Conservation (phyloP, 257 asterid genomes). For the Orobanche coerulescens region DNA sequence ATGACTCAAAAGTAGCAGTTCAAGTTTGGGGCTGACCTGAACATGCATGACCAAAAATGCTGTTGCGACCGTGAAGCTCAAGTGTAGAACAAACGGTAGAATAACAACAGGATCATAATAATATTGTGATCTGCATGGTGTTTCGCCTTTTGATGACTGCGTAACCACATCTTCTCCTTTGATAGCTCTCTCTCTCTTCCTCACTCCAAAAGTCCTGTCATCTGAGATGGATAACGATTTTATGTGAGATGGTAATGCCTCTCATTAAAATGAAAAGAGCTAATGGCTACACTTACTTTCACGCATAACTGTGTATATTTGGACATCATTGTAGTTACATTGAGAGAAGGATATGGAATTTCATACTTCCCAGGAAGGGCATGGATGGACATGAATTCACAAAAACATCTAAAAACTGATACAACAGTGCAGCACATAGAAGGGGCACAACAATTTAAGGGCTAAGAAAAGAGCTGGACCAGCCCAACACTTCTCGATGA, state of each 20-base stretch:
- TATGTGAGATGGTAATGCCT: slow-evolving; percentile 17
- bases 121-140: slow-evolving; percentile 19
- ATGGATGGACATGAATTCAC: background rate
- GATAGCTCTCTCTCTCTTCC: slow-evolving; percentile 38
- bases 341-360: background rate
- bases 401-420: background rate
- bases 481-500: too few relatives aligned
- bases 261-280: slow-evolving; percentile 4
- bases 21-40: slow-evolving; percentile 46
- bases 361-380: background rate
- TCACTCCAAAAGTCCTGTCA: slow-evolving; percentile 30
- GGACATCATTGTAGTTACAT: background rate
- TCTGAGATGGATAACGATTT: slow-evolving; percentile 28
- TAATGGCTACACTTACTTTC: background rate
- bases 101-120: slow-evolving; percentile 39
- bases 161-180: slow-evolving; percentile 23
- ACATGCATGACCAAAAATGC: slow-evolving; percentile 88
- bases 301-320: background rate
- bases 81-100: slow-evolving; percentile 77
- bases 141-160: slow-evolving; percentile 28
- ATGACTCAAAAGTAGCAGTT: background rate
- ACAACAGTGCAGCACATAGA: background rate
- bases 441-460: too few relatives aligned
- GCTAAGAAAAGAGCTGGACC: too few relatives aligned
- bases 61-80: slow-evolving; percentile 70